Conservation (phyloP, 2,329 filamentous ascomycete genomes). For the Penicillium concentricum region DNA sequence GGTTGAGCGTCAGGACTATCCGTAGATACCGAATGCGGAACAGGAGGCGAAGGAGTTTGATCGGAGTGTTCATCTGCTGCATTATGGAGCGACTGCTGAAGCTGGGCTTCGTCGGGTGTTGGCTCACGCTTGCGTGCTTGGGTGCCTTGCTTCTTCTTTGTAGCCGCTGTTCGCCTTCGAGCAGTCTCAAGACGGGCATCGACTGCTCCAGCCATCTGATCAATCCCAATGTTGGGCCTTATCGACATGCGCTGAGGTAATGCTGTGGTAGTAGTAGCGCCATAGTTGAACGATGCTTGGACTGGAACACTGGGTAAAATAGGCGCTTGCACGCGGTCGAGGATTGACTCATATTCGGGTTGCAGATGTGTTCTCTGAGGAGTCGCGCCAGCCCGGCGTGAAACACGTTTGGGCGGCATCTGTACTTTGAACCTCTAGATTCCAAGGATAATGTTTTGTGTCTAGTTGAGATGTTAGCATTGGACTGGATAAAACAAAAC, state of each 20-base stretch:
- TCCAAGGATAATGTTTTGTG: neutral
- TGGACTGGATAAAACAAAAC: neutral
- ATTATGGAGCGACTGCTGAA: slow-evolving; percentile 30
- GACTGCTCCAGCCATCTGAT: slow-evolving; percentile 35
- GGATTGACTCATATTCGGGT: neutral
- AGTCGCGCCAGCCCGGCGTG: slow-evolving; percentile 17
- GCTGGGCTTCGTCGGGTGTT: slow-evolving; percentile 36
- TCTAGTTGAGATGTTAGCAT: slow-evolving; percentile 1
- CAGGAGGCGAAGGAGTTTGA: slow-evolving; percentile 35
- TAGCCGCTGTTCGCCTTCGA: slow-evolving; percentile 21
- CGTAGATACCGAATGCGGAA: slow-evolving; percentile 34
- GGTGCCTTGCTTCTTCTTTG: slow-evolving; percentile 10
- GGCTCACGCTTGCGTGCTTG: slow-evolving; percentile 30
- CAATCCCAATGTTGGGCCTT: slow-evolving; percentile 29
- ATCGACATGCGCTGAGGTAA: slow-evolving; percentile 37
- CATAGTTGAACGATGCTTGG: slow-evolving; percentile 43
- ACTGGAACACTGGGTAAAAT: slow-evolving; percentile 39
- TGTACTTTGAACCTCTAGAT: neutral
- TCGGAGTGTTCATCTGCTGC: slow-evolving; percentile 27
- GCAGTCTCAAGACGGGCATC: slow-evolving; percentile 30
- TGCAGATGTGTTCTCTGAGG: neutral
- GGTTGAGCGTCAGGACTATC: slow-evolving; percentile 28
- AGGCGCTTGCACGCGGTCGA: slow-evolving; percentile 12
- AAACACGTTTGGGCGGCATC: slow-evolving; percentile 30
- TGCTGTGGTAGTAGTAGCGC: slow-evolving; percentile 35